Conservation (phyloP, 2,329 filamentous ascomycete species). For the Diplodia sapinea region DNA sequence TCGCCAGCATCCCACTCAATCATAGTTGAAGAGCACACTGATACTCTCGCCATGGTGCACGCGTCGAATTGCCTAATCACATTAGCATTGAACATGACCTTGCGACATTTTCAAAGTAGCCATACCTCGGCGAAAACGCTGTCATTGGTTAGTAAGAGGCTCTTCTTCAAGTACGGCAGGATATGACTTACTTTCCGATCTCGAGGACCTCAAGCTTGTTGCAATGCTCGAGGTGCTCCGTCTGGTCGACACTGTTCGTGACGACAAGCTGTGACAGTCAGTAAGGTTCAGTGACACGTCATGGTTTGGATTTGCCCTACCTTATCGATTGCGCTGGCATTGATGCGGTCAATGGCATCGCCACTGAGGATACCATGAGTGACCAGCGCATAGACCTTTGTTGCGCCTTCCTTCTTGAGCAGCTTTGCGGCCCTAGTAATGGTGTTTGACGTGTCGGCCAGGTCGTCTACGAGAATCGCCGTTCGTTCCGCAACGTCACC, state of each 20-base stretch:
- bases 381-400: constrained; percentile 85
- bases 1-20: constrained; percentile 52
- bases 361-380: constrained; percentile 96
- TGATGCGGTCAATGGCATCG: constrained; percentile 92
- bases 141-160: not conserved
- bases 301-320: constrained; percentile 51
- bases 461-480: constrained; percentile 90
- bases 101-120: constrained; percentile 19
- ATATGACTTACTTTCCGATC: constrained; percentile 60
- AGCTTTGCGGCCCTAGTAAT: constrained; percentile 95
- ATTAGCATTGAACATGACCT: constrained; percentile 35
- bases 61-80: constrained; percentile 75
- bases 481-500: constrained; percentile 81
- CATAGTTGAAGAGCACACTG: constrained; percentile 89
- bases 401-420: constrained; percentile 92
- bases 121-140: constrained; percentile 84
- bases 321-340: constrained; percentile 89
- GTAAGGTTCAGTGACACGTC: not conserved
- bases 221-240: constrained; percentile 76
- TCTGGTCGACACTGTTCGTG: constrained; percentile 92
- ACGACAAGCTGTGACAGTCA: constrained; percentile 62
- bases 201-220: constrained; percentile 92
- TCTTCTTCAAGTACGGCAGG: not conserved
- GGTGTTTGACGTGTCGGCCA: constrained; percentile 95
- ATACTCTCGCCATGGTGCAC: constrained; percentile 98